Base-by-base conservation (phyloP, 495 filamentous ascomycete genomes). In the Talaromyces nanjingensis region DNA sequence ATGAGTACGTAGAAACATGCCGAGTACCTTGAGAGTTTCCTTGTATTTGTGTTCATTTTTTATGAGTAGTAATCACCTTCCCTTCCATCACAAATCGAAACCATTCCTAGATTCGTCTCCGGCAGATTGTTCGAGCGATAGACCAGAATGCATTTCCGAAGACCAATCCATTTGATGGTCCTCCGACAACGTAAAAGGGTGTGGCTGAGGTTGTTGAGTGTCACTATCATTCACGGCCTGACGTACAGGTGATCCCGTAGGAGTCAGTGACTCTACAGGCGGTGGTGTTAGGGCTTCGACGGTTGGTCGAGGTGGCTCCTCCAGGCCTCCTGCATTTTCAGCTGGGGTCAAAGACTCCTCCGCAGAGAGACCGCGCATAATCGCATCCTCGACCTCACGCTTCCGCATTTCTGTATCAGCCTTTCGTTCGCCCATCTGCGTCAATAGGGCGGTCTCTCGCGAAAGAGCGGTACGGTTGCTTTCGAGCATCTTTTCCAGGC, bases 241-340 rank as follows among this genome's bases (percentile, higher is more conserved):
- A 6, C 63, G 71, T 7, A 31, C 29, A 1, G 83, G 81, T 14
- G 80, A 80, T 2, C 71, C 74, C 3, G 77, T 70, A 12, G 81
- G 78, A 0, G 80, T 83, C 9, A 81, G 65, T 14, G 77, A 71
- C 52, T 84, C 82, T 3, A 81, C 80, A 4, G 84, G 83, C 1
- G 91, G 91, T 39, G 91, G 91, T 1, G 92, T 96, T 55, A 96
- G 75, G 1, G 87, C 90, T 75, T 97, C 93, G 57, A 93, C 80
- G 69, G 91, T 84, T 2, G 93, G 93, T 18, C 89, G 86, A 62
- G 84, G 77, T 14, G 73, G 72, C 12, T 70, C 68, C 1, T 67
- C 69, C 53, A 67, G 59, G 6, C 68, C 75, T n/a, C 71, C 76
- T 6, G 77, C 73, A 49, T 72, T 68, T n/a, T 76, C 70, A 63